A percentile compares a stretch with the other conserved stretches of the same genome.
Conservation (phyloP, 306 rosid species). For the Rosa rugosa region DNA sequence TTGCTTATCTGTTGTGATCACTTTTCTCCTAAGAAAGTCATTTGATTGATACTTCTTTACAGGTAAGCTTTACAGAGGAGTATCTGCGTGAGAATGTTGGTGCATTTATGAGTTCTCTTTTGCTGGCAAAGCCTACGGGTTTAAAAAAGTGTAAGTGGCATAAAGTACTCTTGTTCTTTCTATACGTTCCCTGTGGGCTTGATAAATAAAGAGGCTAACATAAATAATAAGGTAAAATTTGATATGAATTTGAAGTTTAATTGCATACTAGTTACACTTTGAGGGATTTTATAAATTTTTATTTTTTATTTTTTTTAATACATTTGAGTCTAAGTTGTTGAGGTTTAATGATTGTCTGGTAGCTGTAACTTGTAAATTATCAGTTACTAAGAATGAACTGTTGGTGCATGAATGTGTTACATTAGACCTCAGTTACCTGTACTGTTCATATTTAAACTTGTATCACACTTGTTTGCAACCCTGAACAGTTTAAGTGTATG, state of each 20-base stretch:
- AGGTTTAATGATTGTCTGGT: background rate
- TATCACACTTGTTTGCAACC: background rate
- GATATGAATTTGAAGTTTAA: background rate
- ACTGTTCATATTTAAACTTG: background rate
- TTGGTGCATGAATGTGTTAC: background rate
- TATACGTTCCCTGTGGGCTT: background rate
- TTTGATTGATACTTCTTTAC: slow-evolving; percentile 19
- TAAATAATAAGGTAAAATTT: background rate
- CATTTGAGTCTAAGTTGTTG: background rate
- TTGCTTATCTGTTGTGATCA: background rate
- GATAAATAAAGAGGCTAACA: background rate
- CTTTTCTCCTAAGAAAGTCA: background rate
- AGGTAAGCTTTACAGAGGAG: slow-evolving; percentile 82
- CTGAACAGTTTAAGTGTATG: background rate
- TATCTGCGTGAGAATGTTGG: slow-evolving; percentile 84
- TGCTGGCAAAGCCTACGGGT: slow-evolving; percentile 84
- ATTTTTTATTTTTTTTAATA: too few relatives aligned
- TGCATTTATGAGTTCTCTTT: slow-evolving; percentile 84
- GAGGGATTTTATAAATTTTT: too few relatives aligned
- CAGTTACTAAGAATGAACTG: background rate
- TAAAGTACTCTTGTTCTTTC: slow-evolving; percentile 8
- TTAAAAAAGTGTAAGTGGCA: slow-evolving; percentile 84
- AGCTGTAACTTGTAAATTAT: background rate
- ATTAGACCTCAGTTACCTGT: background rate
- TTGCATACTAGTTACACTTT: background rate